Conservation (phyloP, 23 red algal species). For the Gracilariopsis chorda region DNA sequence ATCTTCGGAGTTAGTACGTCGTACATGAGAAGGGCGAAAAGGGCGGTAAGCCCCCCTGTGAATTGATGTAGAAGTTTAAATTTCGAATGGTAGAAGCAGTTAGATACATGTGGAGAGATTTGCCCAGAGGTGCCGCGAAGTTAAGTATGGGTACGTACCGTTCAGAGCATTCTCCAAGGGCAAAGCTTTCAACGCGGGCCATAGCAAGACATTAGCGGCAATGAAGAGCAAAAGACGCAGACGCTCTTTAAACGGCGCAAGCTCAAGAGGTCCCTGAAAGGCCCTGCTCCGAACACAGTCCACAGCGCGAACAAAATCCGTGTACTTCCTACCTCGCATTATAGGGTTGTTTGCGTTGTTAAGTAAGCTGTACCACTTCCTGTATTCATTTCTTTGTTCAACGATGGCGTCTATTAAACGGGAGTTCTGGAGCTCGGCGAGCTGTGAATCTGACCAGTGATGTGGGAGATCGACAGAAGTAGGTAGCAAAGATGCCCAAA, state of each 20-base stretch:
- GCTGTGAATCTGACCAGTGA: slow-evolving; percentile 66
- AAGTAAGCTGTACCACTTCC: slow-evolving; percentile 30
- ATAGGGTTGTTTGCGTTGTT: neutral
- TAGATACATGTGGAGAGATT: no score
- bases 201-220: slow-evolving; percentile 18
- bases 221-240: slow-evolving; percentile 64
- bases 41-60: slow-evolving; percentile 50
- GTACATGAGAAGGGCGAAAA: slow-evolving; percentile 58
- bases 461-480: slow-evolving; percentile 43
- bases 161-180: slow-evolving; percentile 56
- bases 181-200: slow-evolving; percentile 25
- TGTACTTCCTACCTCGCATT: slow-evolving; percentile 21
- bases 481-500: slow-evolving; percentile 40
- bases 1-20: slow-evolving; percentile 81
- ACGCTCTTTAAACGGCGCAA: slow-evolving; percentile 74
- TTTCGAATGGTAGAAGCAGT: no score
- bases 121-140: no score
- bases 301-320: slow-evolving; percentile 78
- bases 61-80: no score
- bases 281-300: slow-evolving; percentile 69
- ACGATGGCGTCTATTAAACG: slow-evolving; percentile 4
- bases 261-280: slow-evolving; percentile 74
- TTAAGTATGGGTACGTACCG: no score
- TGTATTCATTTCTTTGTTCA: slow-evolving; percentile 40
- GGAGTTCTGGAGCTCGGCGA: slow-evolving; percentile 41